phyloP scores from a whole-genome alignment of 495 filamentous ascomycete genomes.

The Physcia stellaris region DNA sequence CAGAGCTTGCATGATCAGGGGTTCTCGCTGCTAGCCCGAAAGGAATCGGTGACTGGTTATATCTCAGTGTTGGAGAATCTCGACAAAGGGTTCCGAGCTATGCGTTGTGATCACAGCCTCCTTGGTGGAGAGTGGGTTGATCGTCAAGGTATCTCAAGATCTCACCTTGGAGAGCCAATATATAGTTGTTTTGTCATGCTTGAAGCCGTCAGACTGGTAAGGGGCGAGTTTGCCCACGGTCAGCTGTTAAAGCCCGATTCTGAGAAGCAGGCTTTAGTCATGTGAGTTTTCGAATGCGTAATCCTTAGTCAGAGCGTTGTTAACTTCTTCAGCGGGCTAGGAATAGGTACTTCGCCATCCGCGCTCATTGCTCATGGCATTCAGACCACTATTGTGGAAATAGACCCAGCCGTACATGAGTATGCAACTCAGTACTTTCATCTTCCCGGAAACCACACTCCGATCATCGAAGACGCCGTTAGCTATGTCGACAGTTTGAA shows the following conservation, averaged over 20 bases:
- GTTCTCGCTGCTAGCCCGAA: constrained; percentile 54
- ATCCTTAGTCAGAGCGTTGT: constrained; percentile 1
- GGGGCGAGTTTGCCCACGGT: constrained; percentile 29
- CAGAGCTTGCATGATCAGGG: constrained; percentile 37
- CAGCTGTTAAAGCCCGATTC: constrained; percentile 35
- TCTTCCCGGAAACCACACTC: constrained; percentile 62
- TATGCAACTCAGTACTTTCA: constrained; percentile 75
- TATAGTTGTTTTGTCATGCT: constrained; percentile 89
- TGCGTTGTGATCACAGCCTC: constrained; percentile 89
- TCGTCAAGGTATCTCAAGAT: constrained; percentile 24
- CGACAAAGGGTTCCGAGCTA: constrained; percentile 56
- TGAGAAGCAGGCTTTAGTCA: constrained; percentile 68
- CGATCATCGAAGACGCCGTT: constrained; percentile 71
- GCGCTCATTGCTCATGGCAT: constrained; percentile 81
- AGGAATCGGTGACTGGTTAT: constrained; percentile 81
- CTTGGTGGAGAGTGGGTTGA: constrained; percentile 85
- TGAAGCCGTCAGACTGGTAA: constrained; percentile 74
- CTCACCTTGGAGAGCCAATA: constrained; percentile 59
- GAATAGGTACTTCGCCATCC: constrained; percentile 79
- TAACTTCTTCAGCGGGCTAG: constrained; percentile 52
- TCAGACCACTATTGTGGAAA: constrained; percentile 82
- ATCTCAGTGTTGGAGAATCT: constrained; percentile 72
- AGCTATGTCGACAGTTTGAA: constrained; percentile 48
- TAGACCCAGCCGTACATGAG: constrained; percentile 77
- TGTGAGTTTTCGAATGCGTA: constrained; percentile 32